Evolutionary conservation across 2,329 filamentous ascomycete genomes (phyloP).

Genomic region (Cercospora berteroae): DNA sequence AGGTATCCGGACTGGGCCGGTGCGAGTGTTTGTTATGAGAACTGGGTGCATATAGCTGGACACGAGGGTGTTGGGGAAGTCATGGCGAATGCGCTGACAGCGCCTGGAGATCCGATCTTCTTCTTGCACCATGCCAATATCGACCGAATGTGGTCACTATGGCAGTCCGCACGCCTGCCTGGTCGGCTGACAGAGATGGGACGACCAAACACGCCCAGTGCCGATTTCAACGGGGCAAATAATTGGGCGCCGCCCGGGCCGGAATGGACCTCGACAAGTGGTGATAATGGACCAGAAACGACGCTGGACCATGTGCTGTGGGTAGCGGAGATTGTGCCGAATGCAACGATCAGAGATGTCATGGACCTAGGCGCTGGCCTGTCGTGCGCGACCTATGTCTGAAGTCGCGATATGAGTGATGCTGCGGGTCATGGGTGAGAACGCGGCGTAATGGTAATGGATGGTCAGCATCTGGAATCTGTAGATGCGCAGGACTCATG

Average conservation of each 20-base stretch:
- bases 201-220: slow-evolving; percentile 22
- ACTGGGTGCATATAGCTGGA: slow-evolving; percentile 23
- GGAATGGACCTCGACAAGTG: slow-evolving; percentile 23
- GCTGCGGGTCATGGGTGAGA: not conserved
- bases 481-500: not conserved
- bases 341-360: slow-evolving; percentile 24
- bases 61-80: slow-evolving; percentile 24
- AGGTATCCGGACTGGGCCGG: slow-evolving; percentile 15
- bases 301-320: slow-evolving; percentile 26
- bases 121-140: slow-evolving; percentile 29
- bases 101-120: slow-evolving; percentile 27
- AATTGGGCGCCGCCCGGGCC: slow-evolving; percentile 23
- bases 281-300: slow-evolving; percentile 21
- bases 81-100: slow-evolving; percentile 26
- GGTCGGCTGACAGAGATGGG: slow-evolving; percentile 19
- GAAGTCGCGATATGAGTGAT: not conserved
- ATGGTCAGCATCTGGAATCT: not conserved
- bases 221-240: slow-evolving; percentile 21
- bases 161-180: slow-evolving; percentile 18
- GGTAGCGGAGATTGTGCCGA: slow-evolving; percentile 25
- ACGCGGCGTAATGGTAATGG: not conserved
- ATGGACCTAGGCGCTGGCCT: slow-evolving; percentile 19
- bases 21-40: slow-evolving; percentile 23
- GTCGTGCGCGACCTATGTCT: slow-evolving; percentile 25
- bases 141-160: slow-evolving; percentile 25